Conservation (phyloP, 2,329 filamentous ascomycete genomes). For the Alternaria novae-zelandiae region DNA sequence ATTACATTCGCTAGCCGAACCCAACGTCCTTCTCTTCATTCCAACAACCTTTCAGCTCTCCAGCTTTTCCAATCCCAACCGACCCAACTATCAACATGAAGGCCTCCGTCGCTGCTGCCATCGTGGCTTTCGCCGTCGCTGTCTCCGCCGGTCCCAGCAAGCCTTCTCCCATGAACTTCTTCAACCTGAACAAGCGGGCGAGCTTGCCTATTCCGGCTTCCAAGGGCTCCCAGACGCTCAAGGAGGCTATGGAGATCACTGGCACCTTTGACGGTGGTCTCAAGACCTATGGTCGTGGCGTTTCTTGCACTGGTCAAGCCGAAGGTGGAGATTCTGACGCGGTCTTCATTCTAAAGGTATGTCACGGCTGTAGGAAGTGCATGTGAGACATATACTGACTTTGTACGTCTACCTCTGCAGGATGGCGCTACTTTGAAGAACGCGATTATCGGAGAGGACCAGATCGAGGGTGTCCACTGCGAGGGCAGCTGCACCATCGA, state of each 20-base stretch:
- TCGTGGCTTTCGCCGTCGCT: slow-evolving; percentile 35
- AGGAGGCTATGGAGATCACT: slow-evolving; percentile 27
- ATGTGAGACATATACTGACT: background rate
- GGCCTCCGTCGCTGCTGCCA: slow-evolving; percentile 33
- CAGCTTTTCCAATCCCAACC: slow-evolving; percentile 13
- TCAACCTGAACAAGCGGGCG: slow-evolving; percentile 38
- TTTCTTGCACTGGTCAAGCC: slow-evolving; percentile 50
- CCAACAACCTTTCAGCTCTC: slow-evolving; percentile 2
- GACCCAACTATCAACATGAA: slow-evolving; percentile 37
- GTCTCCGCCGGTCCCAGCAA: slow-evolving; percentile 35
- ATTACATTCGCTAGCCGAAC: slow-evolving; percentile 26
- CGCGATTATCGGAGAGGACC: slow-evolving; percentile 38
- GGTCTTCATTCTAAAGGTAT: slow-evolving; percentile 52
- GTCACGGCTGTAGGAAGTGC: background rate
- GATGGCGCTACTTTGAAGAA: background rate
- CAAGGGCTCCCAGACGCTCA: slow-evolving; percentile 36
- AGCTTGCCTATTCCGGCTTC: slow-evolving; percentile 38
- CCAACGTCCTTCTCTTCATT: slow-evolving; percentile 18
- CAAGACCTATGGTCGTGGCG: slow-evolving; percentile 44
- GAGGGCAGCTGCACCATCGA: slow-evolving; percentile 56
- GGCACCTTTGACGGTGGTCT: slow-evolving; percentile 42
- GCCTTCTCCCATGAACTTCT: slow-evolving; percentile 20
- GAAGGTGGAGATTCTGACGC: slow-evolving; percentile 56
- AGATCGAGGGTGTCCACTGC: slow-evolving; percentile 47
- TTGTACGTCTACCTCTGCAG: background rate